phyloP scores from a whole-genome alignment of 805 yeast genomes.

The Zygoascus tannicola region DNA sequence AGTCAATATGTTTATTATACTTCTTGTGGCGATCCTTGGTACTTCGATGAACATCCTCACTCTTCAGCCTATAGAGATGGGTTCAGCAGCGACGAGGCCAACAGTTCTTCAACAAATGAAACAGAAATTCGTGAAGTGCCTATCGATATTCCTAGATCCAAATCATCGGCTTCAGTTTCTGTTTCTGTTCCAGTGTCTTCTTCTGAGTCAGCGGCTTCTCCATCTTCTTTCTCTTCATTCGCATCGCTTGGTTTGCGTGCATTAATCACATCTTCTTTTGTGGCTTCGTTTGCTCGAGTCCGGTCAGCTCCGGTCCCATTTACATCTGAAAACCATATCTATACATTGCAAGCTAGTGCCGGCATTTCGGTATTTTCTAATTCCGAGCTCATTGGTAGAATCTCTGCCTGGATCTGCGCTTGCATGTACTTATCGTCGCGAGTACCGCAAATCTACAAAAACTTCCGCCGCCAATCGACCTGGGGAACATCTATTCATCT shows the following conservation, averaged over 20 bases:
- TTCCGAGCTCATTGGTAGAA: conserved; percentile 30
- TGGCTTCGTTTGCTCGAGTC: conserved; percentile 27
- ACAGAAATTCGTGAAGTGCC: background rate
- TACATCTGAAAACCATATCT: conserved; percentile 20
- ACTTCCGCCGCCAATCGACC: conserved; percentile 69
- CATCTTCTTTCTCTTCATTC: no score
- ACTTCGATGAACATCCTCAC: background rate
- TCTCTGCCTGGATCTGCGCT: conserved; percentile 75
- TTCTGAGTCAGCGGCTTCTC: conserved; percentile 1
- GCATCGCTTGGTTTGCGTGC: conserved; percentile 9
- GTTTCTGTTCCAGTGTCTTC: no score
- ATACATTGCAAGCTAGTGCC: conserved; percentile 1
- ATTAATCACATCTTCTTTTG: conserved; percentile 24
- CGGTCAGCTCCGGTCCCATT: conserved; percentile 13
- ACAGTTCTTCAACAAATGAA: background rate
- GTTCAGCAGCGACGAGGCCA: background rate
- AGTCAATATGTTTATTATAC: conserved; percentile 64
- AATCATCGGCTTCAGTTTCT: conserved; percentile 3
- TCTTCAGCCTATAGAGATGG: no score
- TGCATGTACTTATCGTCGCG: conserved; percentile 66
- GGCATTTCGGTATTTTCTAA: background rate
- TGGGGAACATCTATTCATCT: conserved; percentile 76
- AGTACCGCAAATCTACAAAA: conserved; percentile 75
- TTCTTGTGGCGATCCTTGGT: background rate
- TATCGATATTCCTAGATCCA: background rate